phyloP scores from a whole-genome alignment of 306 rosid species.

The Vicia villosa region DNA sequence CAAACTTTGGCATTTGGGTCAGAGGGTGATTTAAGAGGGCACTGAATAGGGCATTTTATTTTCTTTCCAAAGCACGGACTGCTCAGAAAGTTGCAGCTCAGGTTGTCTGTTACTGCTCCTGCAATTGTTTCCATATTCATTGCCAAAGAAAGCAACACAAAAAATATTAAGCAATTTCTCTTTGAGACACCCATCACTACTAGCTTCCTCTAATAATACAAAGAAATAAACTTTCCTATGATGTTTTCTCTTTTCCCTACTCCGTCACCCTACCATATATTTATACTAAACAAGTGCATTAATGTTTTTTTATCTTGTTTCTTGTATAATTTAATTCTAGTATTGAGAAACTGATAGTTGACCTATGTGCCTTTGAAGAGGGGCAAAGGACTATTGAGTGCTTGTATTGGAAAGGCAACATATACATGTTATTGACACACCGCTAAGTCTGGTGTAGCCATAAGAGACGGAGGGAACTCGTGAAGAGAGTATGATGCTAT shows the following conservation, averaged over 20 bases:
- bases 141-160: constrained; percentile 40
- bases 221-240: neutral
- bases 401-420: neutral
- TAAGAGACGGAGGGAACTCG: neutral
- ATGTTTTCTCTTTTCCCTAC: neutral
- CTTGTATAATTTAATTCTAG: neutral
- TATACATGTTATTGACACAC: constrained; percentile 1
- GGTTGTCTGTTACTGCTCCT: constrained; percentile 32
- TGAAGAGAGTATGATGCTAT: neutral
- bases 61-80: constrained; percentile 59
- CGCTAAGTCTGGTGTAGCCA: constrained; percentile 38
- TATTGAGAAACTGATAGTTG: constrained; percentile 1
- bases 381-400: constrained; percentile 27
- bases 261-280: constrained; percentile 12
- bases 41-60: constrained; percentile 59
- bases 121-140: constrained; percentile 42
- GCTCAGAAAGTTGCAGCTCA: constrained; percentile 32
- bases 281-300: constrained; percentile 32
- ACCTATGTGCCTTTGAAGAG: constrained; percentile 30
- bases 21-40: constrained; percentile 55
- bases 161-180: constrained; percentile 20
- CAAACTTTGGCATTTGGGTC: constrained; percentile 72
- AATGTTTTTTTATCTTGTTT: constrained; percentile 9
- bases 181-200: constrained; percentile 47
- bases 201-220: constrained; percentile 4